phyloP scores from a whole-genome alignment of 202 grass and related monocot genomes.

The Saccharum hybrid region DNA sequence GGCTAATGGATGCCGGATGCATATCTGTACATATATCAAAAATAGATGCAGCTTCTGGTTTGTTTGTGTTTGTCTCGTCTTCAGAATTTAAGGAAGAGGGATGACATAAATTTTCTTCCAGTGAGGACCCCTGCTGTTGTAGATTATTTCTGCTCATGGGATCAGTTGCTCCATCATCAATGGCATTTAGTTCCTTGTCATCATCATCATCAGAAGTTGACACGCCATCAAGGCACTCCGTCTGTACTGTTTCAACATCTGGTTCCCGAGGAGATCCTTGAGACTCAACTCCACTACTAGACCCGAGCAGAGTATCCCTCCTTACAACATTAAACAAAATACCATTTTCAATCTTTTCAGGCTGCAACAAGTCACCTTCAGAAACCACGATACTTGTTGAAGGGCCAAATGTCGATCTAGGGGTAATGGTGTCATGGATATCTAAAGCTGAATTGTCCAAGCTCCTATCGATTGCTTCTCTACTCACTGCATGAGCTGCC shows the following conservation, averaged over 20 bases:
- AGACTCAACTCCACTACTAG: slow-evolving; percentile 47
- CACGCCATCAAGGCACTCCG: slow-evolving; percentile 54
- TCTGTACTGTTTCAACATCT: slow-evolving; percentile 75
- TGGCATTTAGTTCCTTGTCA: slow-evolving; percentile 24
- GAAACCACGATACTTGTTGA: slow-evolving; percentile 69
- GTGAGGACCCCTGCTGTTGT: slow-evolving; percentile 33
- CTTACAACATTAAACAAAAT: slow-evolving; percentile 96
- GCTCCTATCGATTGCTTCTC: slow-evolving; percentile 62
- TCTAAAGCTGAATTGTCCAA: slow-evolving; percentile 56
- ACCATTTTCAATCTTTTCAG: slow-evolving; percentile 81
- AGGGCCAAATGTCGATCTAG: slow-evolving; percentile 43
- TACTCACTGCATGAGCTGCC: slow-evolving; percentile 42
- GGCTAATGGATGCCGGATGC: not conserved
- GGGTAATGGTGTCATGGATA: slow-evolving; percentile 33
- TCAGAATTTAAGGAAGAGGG: not conserved
- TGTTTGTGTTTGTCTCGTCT: slow-evolving; percentile 23
- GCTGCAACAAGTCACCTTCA: slow-evolving; percentile 91
- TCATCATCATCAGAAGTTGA: slow-evolving; percentile 62
- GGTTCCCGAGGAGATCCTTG: slow-evolving; percentile 52
- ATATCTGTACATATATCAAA: slow-evolving; percentile 50
- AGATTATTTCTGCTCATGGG: not conserved
- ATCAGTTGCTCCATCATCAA: slow-evolving; percentile 22
- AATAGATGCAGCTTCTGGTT: slow-evolving; percentile 42
- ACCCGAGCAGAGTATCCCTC: slow-evolving; percentile 60
- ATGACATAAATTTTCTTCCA: slow-evolving; percentile 6